A percentile compares a stretch with the other conserved stretches of the same genome.
Evolutionary conservation across 1,139 yeast genomes (phyloP).

Genomic region (Blastobotrys proliferans): DNA sequence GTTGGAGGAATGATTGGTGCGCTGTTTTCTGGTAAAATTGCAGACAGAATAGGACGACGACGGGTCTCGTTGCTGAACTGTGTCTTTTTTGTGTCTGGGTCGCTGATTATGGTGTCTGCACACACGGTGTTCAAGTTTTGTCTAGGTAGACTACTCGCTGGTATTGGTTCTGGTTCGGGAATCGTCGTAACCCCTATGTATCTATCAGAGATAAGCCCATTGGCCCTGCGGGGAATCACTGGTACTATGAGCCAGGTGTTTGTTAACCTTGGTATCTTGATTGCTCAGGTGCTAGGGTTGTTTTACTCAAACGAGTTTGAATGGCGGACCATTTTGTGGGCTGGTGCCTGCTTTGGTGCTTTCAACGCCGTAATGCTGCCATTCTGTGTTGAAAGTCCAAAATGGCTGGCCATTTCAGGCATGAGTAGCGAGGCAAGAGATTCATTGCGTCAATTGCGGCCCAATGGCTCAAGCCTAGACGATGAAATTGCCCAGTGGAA

Average conservation of each 20-base stretch:
- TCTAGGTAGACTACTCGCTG: constrained; percentile 73
- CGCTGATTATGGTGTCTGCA: constrained; percentile 55
- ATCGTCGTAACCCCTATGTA: constrained; percentile 80
- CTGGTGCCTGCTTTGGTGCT: constrained; percentile 55
- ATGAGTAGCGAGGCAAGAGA: constrained; percentile 36
- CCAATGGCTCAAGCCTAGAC: constrained; percentile 20
- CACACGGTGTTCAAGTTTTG: constrained; percentile 44
- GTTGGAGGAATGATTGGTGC: constrained; percentile 87
- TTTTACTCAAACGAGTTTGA: constrained; percentile 56
- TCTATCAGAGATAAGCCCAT: constrained; percentile 76
- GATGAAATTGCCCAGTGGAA: constrained; percentile 27
- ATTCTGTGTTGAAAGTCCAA: constrained; percentile 72
- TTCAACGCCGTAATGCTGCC: constrained; percentile 45
- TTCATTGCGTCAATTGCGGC: constrained; percentile 26
- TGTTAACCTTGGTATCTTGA: constrained; percentile 75
- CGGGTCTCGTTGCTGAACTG: constrained; percentile 55
- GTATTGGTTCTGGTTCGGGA: constrained; percentile 83
- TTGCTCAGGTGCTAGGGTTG: constrained; percentile 73
- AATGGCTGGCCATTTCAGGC: constrained; percentile 56
- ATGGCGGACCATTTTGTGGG: constrained; percentile 68
- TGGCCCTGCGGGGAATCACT: constrained; percentile 61
- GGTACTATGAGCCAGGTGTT: constrained; percentile 89
- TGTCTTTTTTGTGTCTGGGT: constrained; percentile 59
- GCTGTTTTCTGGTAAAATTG: constrained; percentile 62
- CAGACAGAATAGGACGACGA: constrained; percentile 66